Base-by-base conservation (phyloP, 2,329 filamentous ascomycete species). In the Scleromitrula shiraiana region DNA sequence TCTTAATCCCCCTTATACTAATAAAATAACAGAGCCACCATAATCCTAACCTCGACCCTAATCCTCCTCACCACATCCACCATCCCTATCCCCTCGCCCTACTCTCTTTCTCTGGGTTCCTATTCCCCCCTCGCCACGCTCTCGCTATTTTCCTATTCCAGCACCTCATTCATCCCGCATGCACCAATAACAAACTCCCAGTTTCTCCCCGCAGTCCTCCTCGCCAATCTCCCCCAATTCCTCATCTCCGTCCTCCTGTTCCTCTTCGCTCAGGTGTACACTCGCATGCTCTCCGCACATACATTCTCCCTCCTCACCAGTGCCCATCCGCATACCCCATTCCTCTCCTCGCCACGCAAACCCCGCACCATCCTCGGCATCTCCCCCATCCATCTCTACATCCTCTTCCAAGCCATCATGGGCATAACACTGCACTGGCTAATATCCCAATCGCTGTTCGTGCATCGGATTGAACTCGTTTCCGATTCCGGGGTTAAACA, bases 211-310 rank as follows among this genome's bases (percentile, higher is more conserved):
- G 43, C 53, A 15, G 41, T 51, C 12, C 58, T 74, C 15, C 17
- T 75, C 0, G 69, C 67, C 29, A 77, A 77, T 51, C 22, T 64
- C 0, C 71, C 72, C 1, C 74, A 77, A 52, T 44, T 73, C 0
- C 44, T 75, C 4, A 50, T 75, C 0, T 73, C 70, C 0, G 56
- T 71, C n/a, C 40, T 71, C 2, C 75, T 76, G 54, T 57, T 74
- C 3, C 56, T 62, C 1, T 67, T 68, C 55, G 75, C 75, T 53
- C 57, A 57, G 2, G 57, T 75, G 6, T 62, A 71, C 19, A 78
- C 71, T 0, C 63, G 58, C 2, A 73, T 76, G 60, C 62, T 72
- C 0, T 55, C 70, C 0, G 69, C 67, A 0, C 56, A 62, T 7
- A 76, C 80, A 57, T 80, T 56, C 14, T 38, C 46, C 3, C 26